Evolutionary conservation across 2,329 filamentous ascomycete species (phyloP), one percentile per base, ranked within the genome.

Genomic region (Hymenoscyphus occultus): DNA sequence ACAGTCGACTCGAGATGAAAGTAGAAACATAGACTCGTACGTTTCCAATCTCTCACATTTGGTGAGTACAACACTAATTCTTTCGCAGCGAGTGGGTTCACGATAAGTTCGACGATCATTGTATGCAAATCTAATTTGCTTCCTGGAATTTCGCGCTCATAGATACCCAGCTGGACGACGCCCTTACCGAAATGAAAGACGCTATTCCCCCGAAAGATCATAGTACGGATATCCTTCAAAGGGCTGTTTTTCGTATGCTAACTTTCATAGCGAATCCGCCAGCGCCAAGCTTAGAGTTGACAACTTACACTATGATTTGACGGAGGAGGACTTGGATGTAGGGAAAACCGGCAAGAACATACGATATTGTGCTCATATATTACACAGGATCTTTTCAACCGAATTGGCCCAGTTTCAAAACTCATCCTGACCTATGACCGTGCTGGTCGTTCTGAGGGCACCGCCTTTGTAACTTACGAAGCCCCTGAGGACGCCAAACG

Each of bases 271-370:
- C 73, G 82, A 84, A 42, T 74, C 79, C 39, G 79, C 80, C 64
- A 87, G 88, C 71, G 82, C 88, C 57, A 94, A 92, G 78, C 78
- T 97, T 70, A 89, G 89, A 70, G 89, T 97, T 67, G 92, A 96
- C 67, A 97, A 97, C 76, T 81, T 97, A 65, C 93, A 97, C 77
- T 97, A 96, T 77, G 93, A 97, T 67, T 83, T 97, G 68, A 93
- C 90, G 13, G 87, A 94, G 77, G 88, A 89, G 45, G 93, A 97
- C 74, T 83, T 97, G 62, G 85, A 90, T 73, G 92, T 96, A 81
- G 62, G 79, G 31, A 57, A 14, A 45, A 3, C 39, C 56, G 1
- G 39, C n/a, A 40, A 35, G 48, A 60, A 22, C n/a, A 35, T 39
- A 1, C 22, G 40, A n/a, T 35, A 16, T 61, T 13, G 42, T 9